Evolutionary conservation across 2,329 filamentous ascomycete species (phyloP).

Genomic region (Alternaria angustiovoidea): DNA sequence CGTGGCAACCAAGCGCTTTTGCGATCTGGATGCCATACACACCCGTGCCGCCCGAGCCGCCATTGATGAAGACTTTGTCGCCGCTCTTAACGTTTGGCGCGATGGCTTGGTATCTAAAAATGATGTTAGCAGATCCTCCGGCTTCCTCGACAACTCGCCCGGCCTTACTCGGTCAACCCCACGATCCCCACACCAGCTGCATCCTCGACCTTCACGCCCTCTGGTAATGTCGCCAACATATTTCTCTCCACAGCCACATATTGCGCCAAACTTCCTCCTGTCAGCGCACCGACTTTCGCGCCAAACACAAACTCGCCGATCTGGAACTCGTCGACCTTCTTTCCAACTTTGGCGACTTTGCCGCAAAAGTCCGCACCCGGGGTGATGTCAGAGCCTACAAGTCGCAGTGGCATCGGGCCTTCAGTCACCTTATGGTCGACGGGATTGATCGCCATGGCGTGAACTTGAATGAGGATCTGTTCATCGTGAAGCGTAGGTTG

Average conservation of each 20-base stretch:
- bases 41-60: constrained; percentile 69
- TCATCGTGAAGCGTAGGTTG: constrained; percentile 48
- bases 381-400: constrained; percentile 50
- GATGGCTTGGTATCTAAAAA: constrained; percentile 42
- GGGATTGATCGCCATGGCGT: constrained; percentile 65
- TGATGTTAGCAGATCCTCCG: background rate
- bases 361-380: constrained; percentile 64
- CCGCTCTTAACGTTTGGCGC: constrained; percentile 49
- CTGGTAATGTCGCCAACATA: constrained; percentile 34
- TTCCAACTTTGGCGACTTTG: constrained; percentile 52
- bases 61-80: constrained; percentile 69
- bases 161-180: constrained; percentile 48
- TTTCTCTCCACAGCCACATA: constrained; percentile 42
- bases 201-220: constrained; percentile 41
- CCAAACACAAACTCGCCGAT: constrained; percentile 55
- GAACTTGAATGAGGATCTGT: constrained; percentile 65
- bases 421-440: constrained; percentile 71
- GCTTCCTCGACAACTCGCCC: background rate
- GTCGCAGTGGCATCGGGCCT: constrained; percentile 43
- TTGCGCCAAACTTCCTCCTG: constrained; percentile 50
- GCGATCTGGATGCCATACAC: constrained; percentile 70
- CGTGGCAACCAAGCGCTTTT: constrained; percentile 66
- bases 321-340: constrained; percentile 36
- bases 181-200: constrained; percentile 49
- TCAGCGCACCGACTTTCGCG: constrained; percentile 35